Evolutionary conservation across 2,329 filamentous ascomycete species (phyloP), one percentile per base, ranked within the genome.

Genomic region (Pseudogymnoascus sp.): DNA sequence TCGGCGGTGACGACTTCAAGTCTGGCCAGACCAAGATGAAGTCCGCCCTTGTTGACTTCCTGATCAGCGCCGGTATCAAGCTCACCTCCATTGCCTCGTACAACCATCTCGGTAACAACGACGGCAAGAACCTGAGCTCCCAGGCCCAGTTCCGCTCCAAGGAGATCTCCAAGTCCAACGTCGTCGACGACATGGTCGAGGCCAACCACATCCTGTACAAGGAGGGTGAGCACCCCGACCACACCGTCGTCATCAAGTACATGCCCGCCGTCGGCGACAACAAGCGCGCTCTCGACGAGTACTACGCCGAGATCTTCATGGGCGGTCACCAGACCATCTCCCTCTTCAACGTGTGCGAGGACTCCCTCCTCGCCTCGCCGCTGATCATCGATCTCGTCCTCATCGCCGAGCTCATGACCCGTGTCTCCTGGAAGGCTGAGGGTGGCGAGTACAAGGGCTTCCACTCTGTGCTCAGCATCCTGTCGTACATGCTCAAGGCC

Each of bases 1-100:
- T 99, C 71, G 94, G 94, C 63, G 94, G 94, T 67, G 94, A 99
- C 71, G 94, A 99, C 79, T 99, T 99, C 87, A 99, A 99, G 81
- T 97, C 94, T 65, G 94, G 94, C 65, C 94, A 99, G 82, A 99
- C 94, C 74, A 99, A 99, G 86, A 99, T 99, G 94, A 99, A 99
- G 81, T 97, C 94, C 64, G 94, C 94, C 17, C 85, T 99, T 31
- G 94, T 97, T 50, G 94, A 99, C 78, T 99, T 99, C 80, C 78
- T 99, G 74, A 96, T 99, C 86, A 97, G 87, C 74, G 94, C 94
- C 57, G 94, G 94, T 74, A 97, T 99, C 84, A 97, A 96, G 81
- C 86, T 99, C 72, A 97, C 93, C 63, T 96, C 92, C 40, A 97
- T 99, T 78, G 91, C 94, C 67, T 95, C 90, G 78, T 99, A 99